phyloP scores from a whole-genome alignment of 257 asterid genomes.

The Solanum paucissectum region DNA sequence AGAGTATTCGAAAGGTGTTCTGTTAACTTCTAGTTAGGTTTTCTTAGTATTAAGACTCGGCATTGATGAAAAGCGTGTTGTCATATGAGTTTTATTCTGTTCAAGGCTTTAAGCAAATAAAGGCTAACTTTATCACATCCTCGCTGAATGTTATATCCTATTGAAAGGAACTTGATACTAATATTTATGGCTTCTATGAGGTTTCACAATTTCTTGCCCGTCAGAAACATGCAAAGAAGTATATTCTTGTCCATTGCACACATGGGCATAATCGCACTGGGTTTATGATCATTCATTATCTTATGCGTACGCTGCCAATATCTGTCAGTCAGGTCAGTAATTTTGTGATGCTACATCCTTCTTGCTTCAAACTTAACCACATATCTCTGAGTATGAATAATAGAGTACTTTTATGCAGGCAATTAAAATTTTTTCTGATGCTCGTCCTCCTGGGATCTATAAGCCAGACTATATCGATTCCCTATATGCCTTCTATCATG shows the following conservation, averaged over 20 bases:
- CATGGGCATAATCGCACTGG: constrained; percentile 99
- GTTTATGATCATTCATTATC: constrained; percentile 87
- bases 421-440: constrained; percentile 65
- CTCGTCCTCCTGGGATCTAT: constrained; percentile 97
- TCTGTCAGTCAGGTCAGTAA: constrained; percentile 79
- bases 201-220: constrained; percentile 73
- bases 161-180: neutral
- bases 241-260: constrained; percentile 89
- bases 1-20: neutral
- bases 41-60: neutral
- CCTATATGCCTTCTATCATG: constrained; percentile 81
- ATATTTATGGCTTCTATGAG: constrained; percentile 22
- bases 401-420: constrained; percentile 43
- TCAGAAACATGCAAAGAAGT: constrained; percentile 62
- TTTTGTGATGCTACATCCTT: neutral
- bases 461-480: constrained; percentile 88
- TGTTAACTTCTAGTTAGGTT: neutral
- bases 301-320: constrained; percentile 66
- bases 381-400: neutral
- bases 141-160: neutral
- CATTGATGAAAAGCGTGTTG: neutral
- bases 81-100: neutral
- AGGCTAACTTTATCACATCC: neutral
- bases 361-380: neutral
- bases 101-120: neutral